Evolutionary conservation across 768 basidiomycete genomes (phyloP).

Genomic region (Trametes maxima): DNA sequence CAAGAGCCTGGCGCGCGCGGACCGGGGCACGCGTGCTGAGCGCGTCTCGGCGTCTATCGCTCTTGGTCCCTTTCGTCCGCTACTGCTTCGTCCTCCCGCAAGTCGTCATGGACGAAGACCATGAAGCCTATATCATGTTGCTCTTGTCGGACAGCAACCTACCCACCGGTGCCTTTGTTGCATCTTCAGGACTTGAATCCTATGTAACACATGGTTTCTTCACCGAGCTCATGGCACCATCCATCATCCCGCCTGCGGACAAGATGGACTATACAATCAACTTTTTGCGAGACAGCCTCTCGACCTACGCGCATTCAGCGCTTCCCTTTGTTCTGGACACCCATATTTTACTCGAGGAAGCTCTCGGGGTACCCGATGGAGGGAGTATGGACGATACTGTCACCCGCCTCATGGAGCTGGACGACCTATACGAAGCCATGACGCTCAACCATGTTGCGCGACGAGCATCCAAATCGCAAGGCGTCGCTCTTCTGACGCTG

Average conservation of each 20-base stretch:
- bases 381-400: slow-evolving; percentile 9
- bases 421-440: slow-evolving; percentile 80
- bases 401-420: slow-evolving; percentile 52
- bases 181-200: slow-evolving; percentile 91
- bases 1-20: slow-evolving; percentile 20
- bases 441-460: slow-evolving; percentile 88
- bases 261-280: slow-evolving; percentile 44
- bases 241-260: slow-evolving; percentile 30
- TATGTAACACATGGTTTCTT: slow-evolving; percentile 84
- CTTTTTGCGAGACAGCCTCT: slow-evolving; percentile 73
- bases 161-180: slow-evolving; percentile 96
- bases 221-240: slow-evolving; percentile 28
- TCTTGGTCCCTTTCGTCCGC: slow-evolving; percentile 7
- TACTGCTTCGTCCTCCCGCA: slow-evolving; percentile 1
- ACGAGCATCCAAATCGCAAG: slow-evolving; percentile 88
- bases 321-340: slow-evolving; percentile 80
- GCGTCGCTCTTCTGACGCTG: slow-evolving; percentile 87
- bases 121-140: slow-evolving; percentile 71
- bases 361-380: background rate
- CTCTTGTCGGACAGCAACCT: slow-evolving; percentile 91
- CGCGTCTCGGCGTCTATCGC: slow-evolving; percentile 21
- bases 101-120: slow-evolving; percentile 38
- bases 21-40: slow-evolving; percentile 16
- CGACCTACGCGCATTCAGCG: slow-evolving; percentile 76
- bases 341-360: slow-evolving; percentile 44